Percentiles rank a stretch among this genome's conserved stretches.
phyloP scores from a whole-genome alignment of 148 eudicot species.

The Pouteria glomerata region DNA sequence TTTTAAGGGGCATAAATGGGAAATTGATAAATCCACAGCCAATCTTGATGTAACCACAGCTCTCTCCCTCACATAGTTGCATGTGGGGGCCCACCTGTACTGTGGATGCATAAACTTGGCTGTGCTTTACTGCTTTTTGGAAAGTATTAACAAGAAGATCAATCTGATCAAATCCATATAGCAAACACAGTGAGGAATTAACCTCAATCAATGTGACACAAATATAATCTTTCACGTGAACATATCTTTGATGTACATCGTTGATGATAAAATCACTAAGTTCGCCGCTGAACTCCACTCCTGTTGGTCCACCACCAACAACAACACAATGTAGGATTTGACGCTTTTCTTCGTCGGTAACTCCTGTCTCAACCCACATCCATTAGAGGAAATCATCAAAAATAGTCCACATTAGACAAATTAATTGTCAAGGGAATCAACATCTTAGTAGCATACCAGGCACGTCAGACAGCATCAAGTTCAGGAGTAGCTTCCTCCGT shows the following conservation, averaged over 20 bases:
- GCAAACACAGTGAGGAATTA: neutral
- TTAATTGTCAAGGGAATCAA: neutral
- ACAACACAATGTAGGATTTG: conserved; percentile 90
- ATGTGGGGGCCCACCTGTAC: too few species aligned
- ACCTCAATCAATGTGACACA: conserved; percentile 94
- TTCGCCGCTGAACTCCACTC: conserved; percentile 97
- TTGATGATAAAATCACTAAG: conserved; percentile 88
- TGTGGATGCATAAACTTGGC: neutral
- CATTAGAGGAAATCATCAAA: neutral
- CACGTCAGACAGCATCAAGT: conserved; percentile 90
- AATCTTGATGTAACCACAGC: neutral
- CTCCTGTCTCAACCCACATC: conserved; percentile 39
- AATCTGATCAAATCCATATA: neutral
- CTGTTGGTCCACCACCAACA: conserved; percentile 98
- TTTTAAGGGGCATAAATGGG: neutral
- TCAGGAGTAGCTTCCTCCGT: conserved; percentile 74
- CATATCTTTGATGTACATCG: conserved; percentile 83
- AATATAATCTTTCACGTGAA: conserved; percentile 84
- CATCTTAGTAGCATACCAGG: conserved; percentile 52
- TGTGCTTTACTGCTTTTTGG: neutral
- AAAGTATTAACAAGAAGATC: neutral
- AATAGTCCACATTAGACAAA: neutral
- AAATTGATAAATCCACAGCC: neutral
- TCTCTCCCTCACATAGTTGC: neutral
- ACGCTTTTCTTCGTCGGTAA: conserved; percentile 72